A percentile compares a stretch with the other conserved stretches of the same genome.
Conservation (phyloP, 1,284 basidiomycete genomes). For the Heterobasidion annosum region DNA sequence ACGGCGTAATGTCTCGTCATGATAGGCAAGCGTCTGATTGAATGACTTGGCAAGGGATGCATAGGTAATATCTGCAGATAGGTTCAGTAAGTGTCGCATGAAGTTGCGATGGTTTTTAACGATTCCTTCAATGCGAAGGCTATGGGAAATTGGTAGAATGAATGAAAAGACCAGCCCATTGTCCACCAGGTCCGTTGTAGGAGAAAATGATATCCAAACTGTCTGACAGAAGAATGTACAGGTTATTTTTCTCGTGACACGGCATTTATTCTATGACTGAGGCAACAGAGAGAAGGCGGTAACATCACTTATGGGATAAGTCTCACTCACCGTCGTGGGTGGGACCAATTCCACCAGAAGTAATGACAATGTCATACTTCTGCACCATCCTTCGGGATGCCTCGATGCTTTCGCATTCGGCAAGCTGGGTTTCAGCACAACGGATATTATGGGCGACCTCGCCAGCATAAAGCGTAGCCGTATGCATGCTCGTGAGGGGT, state of each 20-base stretch:
- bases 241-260: no score
- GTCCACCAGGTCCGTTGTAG: not conserved
- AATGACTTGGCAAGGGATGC: conserved; percentile 83
- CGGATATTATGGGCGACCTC: no score
- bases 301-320: not conserved
- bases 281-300: no score
- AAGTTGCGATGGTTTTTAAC: no score
- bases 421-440: no score
- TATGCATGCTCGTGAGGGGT: not conserved
- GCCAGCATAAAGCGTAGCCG: not conserved
- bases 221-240: no score
- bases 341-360: conserved; percentile 80
- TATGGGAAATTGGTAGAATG: not conserved
- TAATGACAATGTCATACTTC: conserved; percentile 84
- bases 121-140: no score
- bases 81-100: not conserved
- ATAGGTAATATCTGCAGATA: conserved; percentile 75
- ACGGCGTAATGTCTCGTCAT: conserved; percentile 73
- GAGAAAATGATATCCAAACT: no score
- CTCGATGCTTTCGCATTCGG: conserved; percentile 48
- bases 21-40: conserved; percentile 62
- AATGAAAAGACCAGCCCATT: not conserved
- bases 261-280: no score
- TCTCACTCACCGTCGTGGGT: conserved; percentile 67
- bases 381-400: conserved; percentile 78